These are phyloP conservation scores for Trichoderma sp. DNA, from an alignment of 2,329 filamentous ascomycete species.

Conservation along the genomic window DNA sequence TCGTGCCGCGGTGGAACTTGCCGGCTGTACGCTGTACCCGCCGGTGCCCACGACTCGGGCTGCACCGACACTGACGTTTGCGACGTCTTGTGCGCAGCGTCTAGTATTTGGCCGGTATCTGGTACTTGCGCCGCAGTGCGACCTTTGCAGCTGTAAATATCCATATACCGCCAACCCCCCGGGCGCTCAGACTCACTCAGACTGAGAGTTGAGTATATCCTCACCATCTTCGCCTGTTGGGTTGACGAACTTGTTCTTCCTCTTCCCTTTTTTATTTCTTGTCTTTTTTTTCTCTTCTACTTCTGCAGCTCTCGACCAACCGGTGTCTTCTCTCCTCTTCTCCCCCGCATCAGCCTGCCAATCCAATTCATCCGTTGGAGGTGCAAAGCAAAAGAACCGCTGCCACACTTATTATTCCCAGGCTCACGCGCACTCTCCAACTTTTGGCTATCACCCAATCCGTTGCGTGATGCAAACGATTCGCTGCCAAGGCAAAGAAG, in stretches of 20 bases:
- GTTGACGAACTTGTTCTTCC: not conserved
- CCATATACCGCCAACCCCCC: not conserved
- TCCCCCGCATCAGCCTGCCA: not conserved
- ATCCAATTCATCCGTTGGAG: not conserved
- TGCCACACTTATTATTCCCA: not conserved
- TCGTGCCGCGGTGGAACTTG: not conserved
- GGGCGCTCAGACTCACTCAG: not conserved
- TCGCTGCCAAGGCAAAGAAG: not conserved
- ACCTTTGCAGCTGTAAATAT: not conserved
- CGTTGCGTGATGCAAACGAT: constrained; percentile 15
- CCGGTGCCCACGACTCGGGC: not conserved
- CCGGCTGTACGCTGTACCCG: not conserved
- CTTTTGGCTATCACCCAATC: constrained; percentile 1
- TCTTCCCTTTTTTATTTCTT: not conserved
- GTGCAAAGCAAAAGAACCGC: not conserved
- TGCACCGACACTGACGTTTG: not conserved
- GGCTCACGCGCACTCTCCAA: constrained; percentile 12
- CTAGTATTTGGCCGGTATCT: not conserved
- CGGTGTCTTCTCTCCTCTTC: not conserved
- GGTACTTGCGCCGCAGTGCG: not conserved
- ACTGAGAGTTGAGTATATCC: not conserved
- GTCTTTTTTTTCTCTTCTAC: not conserved
- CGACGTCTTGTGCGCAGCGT: not conserved
- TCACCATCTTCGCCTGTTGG: not conserved
- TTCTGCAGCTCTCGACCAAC: not conserved